A percentile compares a stretch with the other conserved stretches of the same genome.
Conservation (phyloP, 441 rosid genomes). For the Populus hybrid region DNA sequence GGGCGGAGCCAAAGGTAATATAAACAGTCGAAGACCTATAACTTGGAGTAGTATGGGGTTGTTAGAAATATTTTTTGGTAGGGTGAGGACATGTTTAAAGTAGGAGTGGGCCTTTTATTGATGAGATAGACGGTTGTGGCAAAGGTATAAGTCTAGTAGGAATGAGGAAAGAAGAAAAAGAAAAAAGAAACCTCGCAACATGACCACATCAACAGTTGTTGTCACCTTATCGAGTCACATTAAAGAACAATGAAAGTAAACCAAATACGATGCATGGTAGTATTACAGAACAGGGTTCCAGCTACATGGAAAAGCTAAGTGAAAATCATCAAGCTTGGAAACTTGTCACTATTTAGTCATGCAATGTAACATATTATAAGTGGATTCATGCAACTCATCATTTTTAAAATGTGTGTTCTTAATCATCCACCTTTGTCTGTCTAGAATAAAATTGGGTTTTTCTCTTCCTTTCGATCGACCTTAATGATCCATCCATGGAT, state of each 20-base stretch:
- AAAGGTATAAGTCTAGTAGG: no score
- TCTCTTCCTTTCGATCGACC: background rate
- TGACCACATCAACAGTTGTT: conserved; percentile 21
- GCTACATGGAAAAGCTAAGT: no score
- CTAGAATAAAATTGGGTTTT: background rate
- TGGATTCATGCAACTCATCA: background rate
- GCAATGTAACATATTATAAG: background rate
- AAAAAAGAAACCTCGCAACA: conserved; percentile 66
- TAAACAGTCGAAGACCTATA: fast-evolving
- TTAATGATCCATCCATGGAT: no score
- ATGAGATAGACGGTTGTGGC: no score
- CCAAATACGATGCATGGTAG: background rate
- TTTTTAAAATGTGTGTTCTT: background rate
- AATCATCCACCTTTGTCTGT: background rate
- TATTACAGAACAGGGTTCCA: background rate
- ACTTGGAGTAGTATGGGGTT: no score
- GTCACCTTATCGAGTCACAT: background rate
- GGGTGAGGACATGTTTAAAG: no score
- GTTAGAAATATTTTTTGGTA: no score
- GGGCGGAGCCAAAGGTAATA: no score
- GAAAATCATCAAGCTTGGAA: no score
- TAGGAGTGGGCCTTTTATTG: no score
- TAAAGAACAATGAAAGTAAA: background rate
- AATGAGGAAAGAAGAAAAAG: no score
- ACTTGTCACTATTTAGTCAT: background rate